A percentile compares a stretch with the other conserved stretches of the same genome.
Conservation (phyloP, 2,329 filamentous ascomycete species). For the Venturia carpophila region DNA sequence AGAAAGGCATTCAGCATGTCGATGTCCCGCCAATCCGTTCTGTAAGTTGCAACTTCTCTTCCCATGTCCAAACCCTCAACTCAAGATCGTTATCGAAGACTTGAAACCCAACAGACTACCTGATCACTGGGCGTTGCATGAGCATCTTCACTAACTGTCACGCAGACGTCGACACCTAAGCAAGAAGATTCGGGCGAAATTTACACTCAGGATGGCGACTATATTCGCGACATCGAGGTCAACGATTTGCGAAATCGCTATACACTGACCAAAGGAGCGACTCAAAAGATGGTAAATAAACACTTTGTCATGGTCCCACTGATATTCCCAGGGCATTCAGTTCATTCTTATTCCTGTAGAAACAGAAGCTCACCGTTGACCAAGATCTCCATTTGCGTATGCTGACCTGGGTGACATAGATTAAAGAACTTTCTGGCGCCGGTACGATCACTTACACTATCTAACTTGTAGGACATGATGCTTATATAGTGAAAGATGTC, state of each 20-base stretch:
- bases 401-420: constrained; percentile 97
- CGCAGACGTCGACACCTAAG: constrained; percentile 1
- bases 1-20: constrained; percentile 82
- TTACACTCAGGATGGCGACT: constrained; percentile 94
- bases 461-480: constrained; percentile 26
- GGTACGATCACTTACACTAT: constrained; percentile 75
- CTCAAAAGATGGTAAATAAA: constrained; percentile 98
- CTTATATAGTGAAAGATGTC: constrained; percentile 68
- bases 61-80: too few species aligned
- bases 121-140: too few species aligned
- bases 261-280: constrained; percentile 90
- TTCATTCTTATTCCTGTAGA: constrained; percentile 22
- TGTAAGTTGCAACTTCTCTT: constrained; percentile 42
- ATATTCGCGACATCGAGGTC: constrained; percentile 97
- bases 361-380: constrained; percentile 40
- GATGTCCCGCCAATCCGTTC: constrained; percentile 74
- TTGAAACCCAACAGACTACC: neutral
- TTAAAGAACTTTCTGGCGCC: constrained; percentile 99
- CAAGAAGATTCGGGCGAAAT: constrained; percentile 53
- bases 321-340: constrained; percentile 41
- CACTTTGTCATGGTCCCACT: constrained; percentile 55
- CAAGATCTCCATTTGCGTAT: constrained; percentile 67
- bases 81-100: neutral
- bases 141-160: neutral
- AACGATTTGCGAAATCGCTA: constrained; percentile 97